Conservation (phyloP, 768 basidiomycete species). For the Tylopilus balloui region DNA sequence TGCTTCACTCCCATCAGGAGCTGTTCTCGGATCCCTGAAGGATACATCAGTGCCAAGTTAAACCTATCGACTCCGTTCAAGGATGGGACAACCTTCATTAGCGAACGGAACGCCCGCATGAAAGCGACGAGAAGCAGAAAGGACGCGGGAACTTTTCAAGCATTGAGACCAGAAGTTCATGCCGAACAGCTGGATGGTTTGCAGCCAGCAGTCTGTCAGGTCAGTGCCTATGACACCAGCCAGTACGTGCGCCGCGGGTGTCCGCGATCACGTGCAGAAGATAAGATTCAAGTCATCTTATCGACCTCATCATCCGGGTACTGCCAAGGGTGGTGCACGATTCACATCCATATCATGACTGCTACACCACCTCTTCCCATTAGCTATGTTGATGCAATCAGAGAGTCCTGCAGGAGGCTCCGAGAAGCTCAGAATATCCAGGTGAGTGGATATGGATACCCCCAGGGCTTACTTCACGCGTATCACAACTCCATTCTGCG, state of each 20-base stretch:
- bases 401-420: slow-evolving; percentile 47
- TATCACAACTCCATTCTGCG: slow-evolving; percentile 5
- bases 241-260: too few species aligned
- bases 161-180: slow-evolving; percentile 17
- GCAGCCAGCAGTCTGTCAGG: not conserved
- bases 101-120: slow-evolving; percentile 11
- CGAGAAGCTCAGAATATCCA: slow-evolving; percentile 45
- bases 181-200: not conserved
- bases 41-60: not conserved
- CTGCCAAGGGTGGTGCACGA: not conserved
- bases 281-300: slow-evolving; percentile 6
- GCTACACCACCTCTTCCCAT: slow-evolving; percentile 42
- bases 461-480: not conserved
- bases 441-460: slow-evolving; percentile 36
- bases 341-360: too few species aligned
- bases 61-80: not conserved
- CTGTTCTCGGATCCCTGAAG: slow-evolving; percentile 48
- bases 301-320: not conserved
- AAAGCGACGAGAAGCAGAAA: slow-evolving; percentile 3
- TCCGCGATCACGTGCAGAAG: slow-evolving; percentile 18
- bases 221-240: too few species aligned
- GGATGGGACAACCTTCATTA: slow-evolving; percentile 20
- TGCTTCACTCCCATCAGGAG: slow-evolving; percentile 53
- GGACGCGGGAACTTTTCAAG: slow-evolving; percentile 8
- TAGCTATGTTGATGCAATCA: slow-evolving; percentile 47